A percentile compares a stretch with the other conserved stretches of the same genome.
Evolutionary conservation across 352 stramenopile species (phyloP).

Genomic region (Thalassiosira mediterranea): DNA sequence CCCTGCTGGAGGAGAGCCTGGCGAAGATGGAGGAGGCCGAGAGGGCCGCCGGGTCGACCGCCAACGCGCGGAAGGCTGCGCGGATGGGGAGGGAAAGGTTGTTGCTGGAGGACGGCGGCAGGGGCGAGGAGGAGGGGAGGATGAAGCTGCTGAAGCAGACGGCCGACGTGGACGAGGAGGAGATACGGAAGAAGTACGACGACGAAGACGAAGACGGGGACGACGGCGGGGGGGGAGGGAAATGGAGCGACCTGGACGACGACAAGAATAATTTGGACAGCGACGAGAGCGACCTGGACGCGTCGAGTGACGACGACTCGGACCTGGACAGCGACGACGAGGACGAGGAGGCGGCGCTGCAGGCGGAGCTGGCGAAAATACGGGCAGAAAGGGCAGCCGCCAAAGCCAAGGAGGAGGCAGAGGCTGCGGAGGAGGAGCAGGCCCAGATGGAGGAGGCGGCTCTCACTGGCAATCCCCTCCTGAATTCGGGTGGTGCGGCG

Average conservation of each 20-base stretch:
- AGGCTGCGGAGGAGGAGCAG: constrained; percentile 85
- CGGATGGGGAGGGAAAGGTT: constrained; percentile 54
- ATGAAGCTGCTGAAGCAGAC: constrained; percentile 79
- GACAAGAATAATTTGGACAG: constrained; percentile 82
- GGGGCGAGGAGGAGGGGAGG: constrained; percentile 66
- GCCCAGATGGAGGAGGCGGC: constrained; percentile 90
- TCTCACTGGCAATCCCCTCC: constrained; percentile 92
- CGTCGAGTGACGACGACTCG: constrained; percentile 89
- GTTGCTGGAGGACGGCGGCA: constrained; percentile 53
- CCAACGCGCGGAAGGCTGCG: constrained; percentile 37
- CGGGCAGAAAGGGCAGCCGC: constrained; percentile 94
- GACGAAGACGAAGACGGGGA: constrained; percentile 66
- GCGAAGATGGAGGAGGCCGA: constrained; percentile 77
- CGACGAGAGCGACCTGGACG: constrained; percentile 88
- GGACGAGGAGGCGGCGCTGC: constrained; percentile 96
- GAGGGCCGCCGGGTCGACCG: constrained; percentile 40
- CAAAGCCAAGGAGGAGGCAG: constrained; percentile 88
- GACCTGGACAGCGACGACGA: constrained; percentile 89
- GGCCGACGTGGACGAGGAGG: constrained; percentile 76
- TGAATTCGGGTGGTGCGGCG: constrained; percentile 54
- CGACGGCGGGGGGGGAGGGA: constrained; percentile 36
- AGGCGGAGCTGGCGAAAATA: constrained; percentile 98
- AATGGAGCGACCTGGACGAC: constrained; percentile 69
- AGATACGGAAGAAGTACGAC: constrained; percentile 73
- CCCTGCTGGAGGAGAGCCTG: constrained; percentile 67